A percentile compares a stretch with the other conserved stretches of the same genome.
These are phyloP conservation scores for Neurospora cerealis DNA, from an alignment of 495 filamentous ascomycete species.

Conservation along the genomic window DNA sequence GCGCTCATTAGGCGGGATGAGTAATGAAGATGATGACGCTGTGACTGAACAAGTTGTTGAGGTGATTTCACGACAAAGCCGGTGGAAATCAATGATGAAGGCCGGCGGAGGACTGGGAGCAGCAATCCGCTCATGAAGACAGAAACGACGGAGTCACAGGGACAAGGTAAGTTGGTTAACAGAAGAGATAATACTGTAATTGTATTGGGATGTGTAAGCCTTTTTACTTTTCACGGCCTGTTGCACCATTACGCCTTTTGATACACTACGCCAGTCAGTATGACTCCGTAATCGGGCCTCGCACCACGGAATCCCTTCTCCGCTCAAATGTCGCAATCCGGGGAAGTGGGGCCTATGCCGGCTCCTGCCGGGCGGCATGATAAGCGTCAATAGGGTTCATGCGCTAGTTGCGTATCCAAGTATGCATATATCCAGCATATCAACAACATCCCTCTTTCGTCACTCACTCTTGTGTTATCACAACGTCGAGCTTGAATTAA, in stretches of 20 bases:
- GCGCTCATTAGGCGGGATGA: constrained; percentile 17
- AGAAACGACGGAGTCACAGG: neutral
- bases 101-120: neutral
- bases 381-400: neutral
- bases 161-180: neutral
- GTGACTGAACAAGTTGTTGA: neutral
- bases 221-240: neutral
- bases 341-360: neutral
- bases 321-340: neutral
- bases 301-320: neutral
- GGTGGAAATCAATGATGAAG: neutral
- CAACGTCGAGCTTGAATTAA: neutral
- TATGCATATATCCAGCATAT: neutral
- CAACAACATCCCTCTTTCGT: neutral
- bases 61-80: neutral
- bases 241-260: neutral
- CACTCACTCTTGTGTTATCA: neutral
- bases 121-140: neutral
- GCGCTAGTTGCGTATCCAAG: neutral
- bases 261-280: neutral
- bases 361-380: neutral
- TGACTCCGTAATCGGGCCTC: neutral
- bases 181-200: neutral
- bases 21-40: constrained; percentile 13
- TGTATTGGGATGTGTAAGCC: neutral